Percentiles rank a stretch among this genome's conserved stretches.
Evolutionary conservation across 371 early-diverging fungal genomes (phyloP).

Genomic region (Funneliformis caledonium): DNA sequence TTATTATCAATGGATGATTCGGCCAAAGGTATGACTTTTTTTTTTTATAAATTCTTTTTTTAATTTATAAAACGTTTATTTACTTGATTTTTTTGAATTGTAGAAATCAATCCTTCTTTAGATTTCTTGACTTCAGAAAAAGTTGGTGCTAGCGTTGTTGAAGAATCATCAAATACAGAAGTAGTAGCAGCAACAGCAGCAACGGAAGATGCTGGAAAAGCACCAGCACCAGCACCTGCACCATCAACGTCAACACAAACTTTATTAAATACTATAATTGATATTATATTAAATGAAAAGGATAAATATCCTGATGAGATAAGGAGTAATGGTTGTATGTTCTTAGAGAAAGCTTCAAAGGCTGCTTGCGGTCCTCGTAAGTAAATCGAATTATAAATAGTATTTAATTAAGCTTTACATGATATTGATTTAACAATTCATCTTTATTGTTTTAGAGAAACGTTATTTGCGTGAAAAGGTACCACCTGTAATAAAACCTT

Average conservation of each 20-base stretch:
- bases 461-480: conserved; percentile 22
- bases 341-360: conserved; percentile 54
- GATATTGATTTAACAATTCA: background rate
- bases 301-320: conserved; percentile 55
- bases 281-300: conserved; percentile 46
- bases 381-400: background rate
- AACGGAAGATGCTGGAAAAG: too few species aligned
- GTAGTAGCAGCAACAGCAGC: background rate
- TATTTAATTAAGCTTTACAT: background rate
- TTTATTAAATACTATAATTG: conserved; percentile 54
- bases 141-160: background rate
- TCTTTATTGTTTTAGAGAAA: background rate
- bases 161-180: background rate
- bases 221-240: conserved; percentile 42
- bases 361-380: conserved; percentile 46
- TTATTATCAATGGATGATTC: conserved; percentile 53
- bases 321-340: conserved; percentile 57
- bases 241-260: conserved; percentile 16
- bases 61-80: background rate
- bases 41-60: background rate
- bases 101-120: conserved; percentile 42
- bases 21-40: conserved; percentile 39
- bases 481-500: background rate
- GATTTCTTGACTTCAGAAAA: conserved; percentile 42
- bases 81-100: background rate